Evolutionary conservation across 1,284 basidiomycete species (phyloP), one percentile per base, ranked within the genome.

Genomic region (Heterobasidion annosum): DNA sequence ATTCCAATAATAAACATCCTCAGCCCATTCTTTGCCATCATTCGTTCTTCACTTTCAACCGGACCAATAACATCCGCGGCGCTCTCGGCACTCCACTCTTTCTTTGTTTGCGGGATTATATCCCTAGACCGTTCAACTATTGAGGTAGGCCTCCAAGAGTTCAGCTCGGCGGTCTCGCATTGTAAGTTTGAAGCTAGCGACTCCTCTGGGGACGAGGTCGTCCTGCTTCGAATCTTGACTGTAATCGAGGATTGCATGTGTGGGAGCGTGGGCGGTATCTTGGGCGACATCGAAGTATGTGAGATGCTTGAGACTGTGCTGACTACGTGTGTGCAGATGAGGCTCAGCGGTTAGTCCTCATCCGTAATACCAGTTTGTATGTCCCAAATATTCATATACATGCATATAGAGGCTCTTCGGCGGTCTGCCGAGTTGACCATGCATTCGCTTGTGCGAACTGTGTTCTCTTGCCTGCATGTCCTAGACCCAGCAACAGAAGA

Each of bases 131-230:
- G 81, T 37, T 57, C 70, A 25, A 72, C 70, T 13, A 70, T 90
- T 54, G 81, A 81, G 59, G 68, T 76, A 35, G 87, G 89, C 4
- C 77, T 99, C 51, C 78, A 84, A 25, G 91, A 95, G 61, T 78
- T 98, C 54, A 96, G 94, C 65, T 87, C 82, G 56, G 88, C 95
- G 0, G 82, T 96, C 9, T 93, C 95, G 8, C 93, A 93, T 64
- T 98, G 96, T 77, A 94, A 97, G 68, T 99, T 99, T 67, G 97
- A 99, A 69, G 92, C 93, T 7, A 96, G 91, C 60, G 95, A 98
- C 64, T 91, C 90, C 3, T 92, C 93, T 32, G 90, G 93, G 15
- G 97, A 99, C 69, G 97, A 99, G 70, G 89, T 98, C 6, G 94
- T 98, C 5, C 77, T 99, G 12, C 78, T 97, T 53, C 89, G 89